phyloP scores from a whole-genome alignment of 768 basidiomycete genomes.

The Xerocomellus chrysenteron region DNA sequence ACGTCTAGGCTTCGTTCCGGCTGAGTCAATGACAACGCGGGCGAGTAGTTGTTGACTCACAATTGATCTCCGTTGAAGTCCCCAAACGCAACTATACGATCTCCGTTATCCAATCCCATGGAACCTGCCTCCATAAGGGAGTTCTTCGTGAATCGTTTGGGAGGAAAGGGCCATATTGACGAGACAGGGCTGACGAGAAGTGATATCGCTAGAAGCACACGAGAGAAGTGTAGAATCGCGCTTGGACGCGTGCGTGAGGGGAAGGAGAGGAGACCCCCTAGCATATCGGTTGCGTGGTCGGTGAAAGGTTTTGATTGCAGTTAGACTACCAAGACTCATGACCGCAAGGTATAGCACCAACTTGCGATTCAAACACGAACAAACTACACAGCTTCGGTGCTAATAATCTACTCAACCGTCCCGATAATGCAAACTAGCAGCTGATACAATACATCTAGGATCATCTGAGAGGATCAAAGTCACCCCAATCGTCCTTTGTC shows the following conservation, averaged over 20 bases:
- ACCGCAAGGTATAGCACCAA: not conserved
- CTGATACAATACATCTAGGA: conserved; percentile 3
- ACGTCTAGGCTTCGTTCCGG: conserved; percentile 65
- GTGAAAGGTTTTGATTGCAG: not conserved
- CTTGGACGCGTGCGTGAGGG: not conserved
- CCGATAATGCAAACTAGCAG: not conserved
- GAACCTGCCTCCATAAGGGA: conserved; percentile 76
- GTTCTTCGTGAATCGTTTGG: conserved; percentile 84
- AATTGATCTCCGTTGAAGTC: conserved; percentile 97
- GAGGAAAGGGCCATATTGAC: conserved; percentile 78
- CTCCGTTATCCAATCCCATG: conserved; percentile 71
- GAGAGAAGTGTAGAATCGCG: not conserved
- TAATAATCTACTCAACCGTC: too few species aligned
- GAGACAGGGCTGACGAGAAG: conserved; percentile 22
- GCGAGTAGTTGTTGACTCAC: conserved; percentile 45
- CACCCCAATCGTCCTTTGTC: conserved; percentile 72
- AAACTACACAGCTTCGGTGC: conserved; percentile 10
- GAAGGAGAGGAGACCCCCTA: not conserved
- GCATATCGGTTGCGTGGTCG: conserved; percentile 11
- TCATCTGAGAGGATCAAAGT: conserved; percentile 67
- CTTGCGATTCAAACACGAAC: conserved; percentile 25
- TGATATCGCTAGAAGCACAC: conserved; percentile 14
- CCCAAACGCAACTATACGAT: conserved; percentile 83
- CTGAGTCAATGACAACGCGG: not conserved
- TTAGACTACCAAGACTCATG: conserved; percentile 4